Base-by-base conservation (phyloP, 192 early-diverging fungal species). In the Coemansia sp. region DNA sequence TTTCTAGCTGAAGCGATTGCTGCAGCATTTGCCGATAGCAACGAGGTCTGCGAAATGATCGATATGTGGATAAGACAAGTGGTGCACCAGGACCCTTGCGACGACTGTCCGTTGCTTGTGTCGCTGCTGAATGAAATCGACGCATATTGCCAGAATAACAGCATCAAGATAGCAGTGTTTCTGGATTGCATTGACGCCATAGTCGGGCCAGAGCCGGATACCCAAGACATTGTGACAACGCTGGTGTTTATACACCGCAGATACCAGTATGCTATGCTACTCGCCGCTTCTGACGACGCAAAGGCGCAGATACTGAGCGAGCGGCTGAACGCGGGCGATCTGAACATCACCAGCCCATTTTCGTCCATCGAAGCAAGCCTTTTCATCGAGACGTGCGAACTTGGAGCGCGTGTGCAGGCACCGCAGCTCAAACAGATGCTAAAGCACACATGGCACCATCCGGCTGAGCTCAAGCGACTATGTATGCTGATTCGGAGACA, bases 241-340 rank as follows among this genome's bases (percentile, higher is more conserved):
- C 38, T 70, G 6, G 31, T 7, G 3, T 59, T 29, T 48, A 70
- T 70, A 27, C 62, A 63, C 33, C 29, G 55, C 5, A 23, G 6
- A 20, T 25, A 50, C n/a, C 41, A 31, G 15, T 55, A 52, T 47
- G 25, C 45, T 6, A 33, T 61, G 2, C 6, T 70, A 15, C 31
- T 70, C 2, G 61, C 68, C 13, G 68, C 68, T 22, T 64, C 61
- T 0, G 61, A 70, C 41, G 61, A 70, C 23, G 10, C n/a, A 15
- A 70, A 47, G 29, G 68, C 57, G n/a, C 41, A 33, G 15, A 27
- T 9, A 14, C 34, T 64, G 17, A 59, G 57, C 41, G 38, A 33
- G 4, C 14, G 29, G 14, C n/a, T 63, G 3, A 54, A 57, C 15
- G 56, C 68, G 34, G 29, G 29, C 23, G 55, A 40, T 22, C n/a